Evolutionary conservation across 1,139 yeast species (phyloP).

Genomic region (Taphrina communis): DNA sequence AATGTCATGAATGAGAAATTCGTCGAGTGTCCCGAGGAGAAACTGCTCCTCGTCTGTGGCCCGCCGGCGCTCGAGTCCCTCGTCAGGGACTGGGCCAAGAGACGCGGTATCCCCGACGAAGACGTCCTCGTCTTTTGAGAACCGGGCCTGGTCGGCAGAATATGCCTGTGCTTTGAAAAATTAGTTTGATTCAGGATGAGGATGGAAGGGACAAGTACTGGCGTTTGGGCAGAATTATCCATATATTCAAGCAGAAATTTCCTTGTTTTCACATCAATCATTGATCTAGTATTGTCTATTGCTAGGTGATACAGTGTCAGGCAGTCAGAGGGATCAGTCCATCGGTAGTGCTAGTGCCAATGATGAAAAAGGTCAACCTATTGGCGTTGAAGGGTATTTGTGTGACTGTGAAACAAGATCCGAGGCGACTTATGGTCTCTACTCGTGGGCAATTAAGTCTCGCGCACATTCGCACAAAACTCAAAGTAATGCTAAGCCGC

Average conservation of each 20-base stretch:
- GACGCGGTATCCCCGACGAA: conserved; percentile 28
- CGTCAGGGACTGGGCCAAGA: conserved; percentile 33
- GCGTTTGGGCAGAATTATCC: background rate
- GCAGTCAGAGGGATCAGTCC: no score
- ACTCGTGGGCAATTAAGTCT: no score
- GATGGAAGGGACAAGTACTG: background rate
- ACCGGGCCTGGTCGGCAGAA: background rate
- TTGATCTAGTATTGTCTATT: background rate
- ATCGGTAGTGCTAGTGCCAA: no score
- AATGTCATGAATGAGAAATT: conserved; percentile 42
- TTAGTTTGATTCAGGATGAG: background rate
- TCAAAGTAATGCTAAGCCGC: no score
- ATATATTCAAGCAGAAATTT: background rate
- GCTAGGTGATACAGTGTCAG: background rate
- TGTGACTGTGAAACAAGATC: no score
- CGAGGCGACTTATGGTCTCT: no score
- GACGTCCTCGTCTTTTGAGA: conserved; percentile 25
- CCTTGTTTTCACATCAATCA: no score
- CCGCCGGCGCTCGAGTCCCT: conserved; percentile 34
- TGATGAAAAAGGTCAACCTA: no score
- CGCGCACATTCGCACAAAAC: no score
- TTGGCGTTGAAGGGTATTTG: no score
- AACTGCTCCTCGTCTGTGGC: conserved; percentile 34
- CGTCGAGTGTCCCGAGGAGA: conserved; percentile 8
- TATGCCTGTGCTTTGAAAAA: no score